These are phyloP conservation scores for Leishmania arabica DNA, from an alignment of 208 protist species.

Conservation along the genomic window DNA sequence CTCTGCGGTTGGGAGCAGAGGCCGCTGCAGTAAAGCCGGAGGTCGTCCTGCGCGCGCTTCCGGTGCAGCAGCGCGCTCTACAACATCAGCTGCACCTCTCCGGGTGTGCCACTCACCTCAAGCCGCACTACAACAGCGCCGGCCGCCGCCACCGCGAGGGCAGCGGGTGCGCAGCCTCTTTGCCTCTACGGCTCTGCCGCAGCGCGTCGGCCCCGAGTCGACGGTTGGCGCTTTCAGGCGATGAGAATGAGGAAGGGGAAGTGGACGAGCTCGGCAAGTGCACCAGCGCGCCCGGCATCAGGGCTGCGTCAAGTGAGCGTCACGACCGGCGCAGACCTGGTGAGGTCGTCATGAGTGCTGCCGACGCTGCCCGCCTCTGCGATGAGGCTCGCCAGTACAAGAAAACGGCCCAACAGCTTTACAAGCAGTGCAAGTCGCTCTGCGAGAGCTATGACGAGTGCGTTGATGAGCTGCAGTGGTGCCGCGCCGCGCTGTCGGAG, in stretches of 20 bases:
- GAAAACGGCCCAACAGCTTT: conserved; percentile 44
- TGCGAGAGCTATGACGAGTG: conserved; percentile 65
- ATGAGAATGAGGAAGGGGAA: background rate
- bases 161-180: background rate
- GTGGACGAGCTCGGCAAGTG: background rate
- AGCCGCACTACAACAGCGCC: background rate
- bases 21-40: conserved; percentile 46
- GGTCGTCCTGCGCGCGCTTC: conserved; percentile 37
- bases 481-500: conserved; percentile 19
- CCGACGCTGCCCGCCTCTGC: conserved; percentile 6
- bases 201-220: conserved; percentile 27
- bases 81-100: conserved; percentile 8
- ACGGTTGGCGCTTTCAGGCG: background rate
- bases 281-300: background rate
- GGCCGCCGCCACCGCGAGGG: background rate
- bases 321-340: conserved; percentile 4
- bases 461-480: conserved; percentile 47
- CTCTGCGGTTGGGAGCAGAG: conserved; percentile 74
- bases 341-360: conserved; percentile 12
- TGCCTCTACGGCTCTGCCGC: conserved; percentile 10
- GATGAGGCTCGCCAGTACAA: conserved; percentile 47
- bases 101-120: background rate
- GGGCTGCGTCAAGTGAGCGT: background rate
- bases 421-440: conserved; percentile 55
- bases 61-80: conserved; percentile 25